phyloP scores from a whole-genome alignment of 352 stramenopile genomes.

The Globisporangium emineosum region DNA sequence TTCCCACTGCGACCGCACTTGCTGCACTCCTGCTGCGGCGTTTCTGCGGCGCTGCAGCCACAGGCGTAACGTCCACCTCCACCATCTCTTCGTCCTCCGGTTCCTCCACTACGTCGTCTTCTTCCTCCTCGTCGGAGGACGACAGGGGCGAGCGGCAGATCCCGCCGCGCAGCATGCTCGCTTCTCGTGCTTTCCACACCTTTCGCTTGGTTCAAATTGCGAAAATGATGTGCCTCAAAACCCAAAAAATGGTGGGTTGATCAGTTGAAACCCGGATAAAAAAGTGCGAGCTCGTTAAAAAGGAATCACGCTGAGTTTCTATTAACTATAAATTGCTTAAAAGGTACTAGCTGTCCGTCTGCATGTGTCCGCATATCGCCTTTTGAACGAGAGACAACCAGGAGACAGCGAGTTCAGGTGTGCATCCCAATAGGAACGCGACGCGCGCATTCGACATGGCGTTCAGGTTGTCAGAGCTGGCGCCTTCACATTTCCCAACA shows the following conservation, averaged over 20 bases:
- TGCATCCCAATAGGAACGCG: no score
- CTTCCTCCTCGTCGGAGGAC: slow-evolving; percentile 33
- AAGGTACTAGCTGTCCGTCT: background rate
- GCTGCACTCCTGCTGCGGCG: background rate
- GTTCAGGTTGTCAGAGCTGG: no score
- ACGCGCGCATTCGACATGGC: no score
- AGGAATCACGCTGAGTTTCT: background rate
- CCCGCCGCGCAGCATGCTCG: slow-evolving; percentile 22
- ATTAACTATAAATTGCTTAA: background rate
- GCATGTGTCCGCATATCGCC: background rate
- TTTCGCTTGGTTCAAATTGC: slow-evolving; percentile 5
- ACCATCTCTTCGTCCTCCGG: slow-evolving; percentile 6
- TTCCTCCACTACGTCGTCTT: background rate
- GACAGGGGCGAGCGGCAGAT: slow-evolving; percentile 54
- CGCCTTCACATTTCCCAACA: background rate
- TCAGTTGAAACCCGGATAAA: background rate
- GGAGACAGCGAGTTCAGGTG: no score
- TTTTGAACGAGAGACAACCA: no score
- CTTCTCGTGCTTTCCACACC: background rate
- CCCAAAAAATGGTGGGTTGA: background rate
- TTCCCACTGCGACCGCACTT: background rate
- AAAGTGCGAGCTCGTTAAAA: background rate
- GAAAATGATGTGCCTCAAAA: background rate
- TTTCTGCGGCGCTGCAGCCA: background rate
- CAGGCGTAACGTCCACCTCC: background rate